Evolutionary conservation across 116 monocot genomes (phyloP), one percentile per base, ranked within the genome.

Genomic region (Zostera marina): DNA sequence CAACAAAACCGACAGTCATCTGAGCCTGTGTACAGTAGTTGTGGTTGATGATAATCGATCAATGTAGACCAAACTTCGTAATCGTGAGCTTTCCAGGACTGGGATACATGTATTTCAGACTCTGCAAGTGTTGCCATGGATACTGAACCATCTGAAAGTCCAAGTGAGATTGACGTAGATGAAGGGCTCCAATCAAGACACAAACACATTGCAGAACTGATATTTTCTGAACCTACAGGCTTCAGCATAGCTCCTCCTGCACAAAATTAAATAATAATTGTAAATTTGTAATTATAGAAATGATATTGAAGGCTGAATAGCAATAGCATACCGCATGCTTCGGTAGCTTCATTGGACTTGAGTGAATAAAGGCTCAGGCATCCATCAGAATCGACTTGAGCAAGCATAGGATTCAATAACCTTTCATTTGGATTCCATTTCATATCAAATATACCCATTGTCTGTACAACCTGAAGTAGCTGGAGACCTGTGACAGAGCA

Each of bases 1-100:
- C 89, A 84, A 62, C 72, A 72, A 71, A 96, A 80, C 12, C 56
- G 22, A 41, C 96, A 82, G 59, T 96, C 96, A 63, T 96, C 96
- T 48, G 89, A 77, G 14, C 89, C 96, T 1, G 67, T 77, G 70
- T 85, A 89, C 21, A 96, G 22, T 40, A 96, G 42, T 22, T 89
- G 66, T 39, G 79, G 82, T 24, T 63, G 64, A 67, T 63, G 22
- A 43, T 22, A 47, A 70, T 85, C 78, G 62, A 82, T 82, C 16
- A 63, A 54, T 47, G 79, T 70, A 8, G 79, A 59, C 96, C 96
- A 96, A 11, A 84, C 71, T 72, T 96, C 89, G 42, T 68, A 85
- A 16, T 78, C 64, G 65, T 96, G 96, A 22, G 77, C 85, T 47
- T 42, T 5, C 89, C 89, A 96, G 45, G 74, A 54, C 59, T 85